phyloP scores from a whole-genome alignment of 768 basidiomycete species.

The Tricholoma saponaceum region DNA sequence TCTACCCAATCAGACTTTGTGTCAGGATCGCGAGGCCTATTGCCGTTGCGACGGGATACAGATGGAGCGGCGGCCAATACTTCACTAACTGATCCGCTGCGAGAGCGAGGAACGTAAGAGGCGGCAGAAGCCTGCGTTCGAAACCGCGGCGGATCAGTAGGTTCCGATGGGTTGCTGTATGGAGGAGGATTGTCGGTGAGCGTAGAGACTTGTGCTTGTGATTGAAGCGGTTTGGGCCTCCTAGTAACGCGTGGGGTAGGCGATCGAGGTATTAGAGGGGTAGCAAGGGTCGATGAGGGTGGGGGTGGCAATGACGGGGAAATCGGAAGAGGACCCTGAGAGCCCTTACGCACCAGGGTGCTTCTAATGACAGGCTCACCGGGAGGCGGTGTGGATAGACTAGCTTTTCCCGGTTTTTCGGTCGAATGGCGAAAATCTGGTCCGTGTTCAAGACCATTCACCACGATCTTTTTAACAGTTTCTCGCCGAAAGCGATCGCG shows the following conservation, averaged over 20 bases:
- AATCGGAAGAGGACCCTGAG: slow-evolving; percentile 28
- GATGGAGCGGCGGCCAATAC: slow-evolving; percentile 42
- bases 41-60: slow-evolving; percentile 29
- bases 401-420: slow-evolving; percentile 46
- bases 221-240: slow-evolving; percentile 28
- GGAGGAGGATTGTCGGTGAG: slow-evolving; percentile 64
- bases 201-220: slow-evolving; percentile 21
- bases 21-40: slow-evolving; percentile 36
- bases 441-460: slow-evolving; percentile 30
- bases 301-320: slow-evolving; percentile 28
- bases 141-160: slow-evolving; percentile 28
- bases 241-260: slow-evolving; percentile 33
- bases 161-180: slow-evolving; percentile 39
- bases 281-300: slow-evolving; percentile 16
- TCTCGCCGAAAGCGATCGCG: slow-evolving; percentile 69
- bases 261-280: slow-evolving; percentile 37
- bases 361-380: slow-evolving; percentile 25
- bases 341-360: slow-evolving; percentile 36
- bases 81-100: slow-evolving; percentile 54
- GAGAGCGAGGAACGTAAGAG: slow-evolving; percentile 41
- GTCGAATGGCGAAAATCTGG: slow-evolving; percentile 34
- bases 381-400: slow-evolving; percentile 46
- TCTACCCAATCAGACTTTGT: slow-evolving; percentile 69
- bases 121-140: slow-evolving; percentile 39
- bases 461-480: slow-evolving; percentile 50